Evolutionary conservation across 495 filamentous ascomycete species (phyloP).

Genomic region (Schizothecium vesticola): DNA sequence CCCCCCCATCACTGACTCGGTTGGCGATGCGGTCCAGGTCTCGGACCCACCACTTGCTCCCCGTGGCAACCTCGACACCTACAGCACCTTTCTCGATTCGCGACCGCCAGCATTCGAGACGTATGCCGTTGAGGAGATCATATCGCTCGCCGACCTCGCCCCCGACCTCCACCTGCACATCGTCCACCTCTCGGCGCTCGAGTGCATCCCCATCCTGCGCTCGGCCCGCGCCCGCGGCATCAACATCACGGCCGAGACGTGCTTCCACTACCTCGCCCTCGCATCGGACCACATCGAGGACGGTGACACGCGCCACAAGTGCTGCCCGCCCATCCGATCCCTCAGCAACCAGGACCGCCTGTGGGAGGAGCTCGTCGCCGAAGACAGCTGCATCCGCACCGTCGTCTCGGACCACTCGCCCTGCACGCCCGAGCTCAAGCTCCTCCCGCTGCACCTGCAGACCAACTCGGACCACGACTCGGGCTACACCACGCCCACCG

Average conservation of each 20-base stretch:
- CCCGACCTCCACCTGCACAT: slow-evolving; percentile 87
- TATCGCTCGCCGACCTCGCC: slow-evolving; percentile 73
- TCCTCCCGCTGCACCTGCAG: slow-evolving; percentile 63
- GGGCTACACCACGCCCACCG: slow-evolving; percentile 15
- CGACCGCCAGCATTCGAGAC: slow-evolving; percentile 88
- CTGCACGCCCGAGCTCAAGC: slow-evolving; percentile 91
- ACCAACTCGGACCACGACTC: slow-evolving; percentile 16
- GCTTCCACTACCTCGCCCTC: slow-evolving; percentile 95
- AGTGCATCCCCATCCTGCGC: slow-evolving; percentile 84
- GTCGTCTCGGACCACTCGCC: slow-evolving; percentile 97
- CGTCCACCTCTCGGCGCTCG: slow-evolving; percentile 87
- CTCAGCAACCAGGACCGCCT: slow-evolving; percentile 80
- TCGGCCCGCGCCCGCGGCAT: slow-evolving; percentile 72
- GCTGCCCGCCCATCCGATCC: slow-evolving; percentile 89
- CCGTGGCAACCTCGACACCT: slow-evolving; percentile 68
- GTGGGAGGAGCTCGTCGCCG: slow-evolving; percentile 72
- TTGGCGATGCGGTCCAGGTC: slow-evolving; percentile 69
- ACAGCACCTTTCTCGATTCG: slow-evolving; percentile 88
- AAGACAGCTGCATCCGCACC: slow-evolving; percentile 79
- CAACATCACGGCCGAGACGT: slow-evolving; percentile 94
- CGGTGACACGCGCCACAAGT: slow-evolving; percentile 94
- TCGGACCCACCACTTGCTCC: slow-evolving; percentile 70
- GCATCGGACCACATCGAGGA: slow-evolving; percentile 79
- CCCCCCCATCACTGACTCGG: slow-evolving; percentile 75
- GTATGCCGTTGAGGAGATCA: slow-evolving; percentile 80